Evolutionary conservation across 495 filamentous ascomycete genomes (phyloP).

Genomic region (Trichoderma gamsii): DNA sequence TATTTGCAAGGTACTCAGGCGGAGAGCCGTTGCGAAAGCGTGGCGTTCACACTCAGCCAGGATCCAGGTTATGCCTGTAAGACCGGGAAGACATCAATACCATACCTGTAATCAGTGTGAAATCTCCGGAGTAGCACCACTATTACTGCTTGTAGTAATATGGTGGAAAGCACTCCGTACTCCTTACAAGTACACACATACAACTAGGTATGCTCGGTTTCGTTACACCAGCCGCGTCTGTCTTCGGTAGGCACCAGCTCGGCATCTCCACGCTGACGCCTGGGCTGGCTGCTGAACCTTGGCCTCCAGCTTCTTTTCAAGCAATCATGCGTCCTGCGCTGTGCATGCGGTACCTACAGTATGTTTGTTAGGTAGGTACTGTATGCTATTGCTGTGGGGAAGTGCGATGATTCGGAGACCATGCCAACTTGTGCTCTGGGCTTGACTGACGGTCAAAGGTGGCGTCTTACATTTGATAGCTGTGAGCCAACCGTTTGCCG

Average conservation of each 20-base stretch:
- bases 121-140: not conserved
- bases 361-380: not conserved
- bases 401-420: not conserved
- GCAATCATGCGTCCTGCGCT: not conserved
- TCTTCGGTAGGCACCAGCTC: not conserved
- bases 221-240: not conserved
- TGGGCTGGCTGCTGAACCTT: not conserved
- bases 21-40: not conserved
- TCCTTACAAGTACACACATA: no score
- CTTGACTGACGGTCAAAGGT: constrained; percentile 2
- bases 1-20: not conserved
- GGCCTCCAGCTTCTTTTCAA: not conserved
- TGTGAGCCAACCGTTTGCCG: not conserved
- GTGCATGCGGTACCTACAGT: not conserved
- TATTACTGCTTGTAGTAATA: no score
- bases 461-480: constrained; percentile 8
- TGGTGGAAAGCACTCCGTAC: no score
- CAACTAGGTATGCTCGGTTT: no score
- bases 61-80: not conserved
- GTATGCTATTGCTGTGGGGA: not conserved
- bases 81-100: not conserved
- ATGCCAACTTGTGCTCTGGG: not conserved
- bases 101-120: not conserved
- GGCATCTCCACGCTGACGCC: not conserved
- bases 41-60: not conserved